Evolutionary conservation across 1,284 basidiomycete genomes (phyloP).

Genomic region (Tylopilus sp.): DNA sequence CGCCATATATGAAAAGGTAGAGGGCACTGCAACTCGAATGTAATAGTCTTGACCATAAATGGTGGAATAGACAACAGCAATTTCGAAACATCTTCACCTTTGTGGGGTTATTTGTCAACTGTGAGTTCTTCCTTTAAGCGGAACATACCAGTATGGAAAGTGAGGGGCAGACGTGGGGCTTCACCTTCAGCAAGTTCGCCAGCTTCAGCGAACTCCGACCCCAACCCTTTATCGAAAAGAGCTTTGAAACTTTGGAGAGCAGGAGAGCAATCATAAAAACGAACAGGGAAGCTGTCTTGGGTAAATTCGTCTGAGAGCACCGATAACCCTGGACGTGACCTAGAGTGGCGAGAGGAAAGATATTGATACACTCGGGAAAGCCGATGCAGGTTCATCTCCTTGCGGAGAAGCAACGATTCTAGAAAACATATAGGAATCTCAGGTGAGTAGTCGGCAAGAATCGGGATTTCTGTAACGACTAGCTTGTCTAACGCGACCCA

Average conservation of each 20-base stretch:
- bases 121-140: background rate
- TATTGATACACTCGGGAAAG: slow-evolving; percentile 6
- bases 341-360: background rate
- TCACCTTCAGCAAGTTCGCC: background rate
- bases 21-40: slow-evolving; percentile 19
- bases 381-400: slow-evolving; percentile 2
- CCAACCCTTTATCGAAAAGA: background rate
- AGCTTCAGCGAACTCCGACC: background rate
- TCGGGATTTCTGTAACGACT: background rate
- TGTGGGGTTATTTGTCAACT: no score
- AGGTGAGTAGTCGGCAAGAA: slow-evolving; percentile 1
- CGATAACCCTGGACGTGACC: background rate
- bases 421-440: background rate
- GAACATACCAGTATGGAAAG: background rate
- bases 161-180: background rate
- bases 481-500: background rate
- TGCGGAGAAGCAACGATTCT: slow-evolving; percentile 2
- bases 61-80: background rate
- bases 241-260: slow-evolving; percentile 1
- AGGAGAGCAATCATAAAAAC: slow-evolving; percentile 9
- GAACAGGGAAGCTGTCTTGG: slow-evolving; percentile 14
- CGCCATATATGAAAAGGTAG: slow-evolving; percentile 10
- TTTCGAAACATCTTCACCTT: background rate
- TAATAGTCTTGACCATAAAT: slow-evolving; percentile 4
- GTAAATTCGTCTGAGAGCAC: slow-evolving; percentile 37